phyloP scores from a whole-genome alignment of 345 rosid genomes.

The Eucalyptus coolabah region DNA sequence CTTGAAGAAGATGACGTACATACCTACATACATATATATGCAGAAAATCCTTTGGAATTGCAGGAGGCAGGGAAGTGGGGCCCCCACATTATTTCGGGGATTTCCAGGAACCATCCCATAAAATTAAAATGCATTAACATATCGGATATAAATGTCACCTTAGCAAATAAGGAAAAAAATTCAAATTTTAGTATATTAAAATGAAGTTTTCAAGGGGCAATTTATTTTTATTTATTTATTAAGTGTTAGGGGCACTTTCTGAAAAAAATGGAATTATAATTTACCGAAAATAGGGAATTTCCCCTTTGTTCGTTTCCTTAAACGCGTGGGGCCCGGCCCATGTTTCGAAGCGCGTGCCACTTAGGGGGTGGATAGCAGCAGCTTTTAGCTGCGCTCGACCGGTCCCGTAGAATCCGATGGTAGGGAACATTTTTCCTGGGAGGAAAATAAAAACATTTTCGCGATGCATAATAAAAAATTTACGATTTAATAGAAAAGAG shows the following conservation, averaged over 20 bases:
- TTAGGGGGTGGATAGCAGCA: background rate
- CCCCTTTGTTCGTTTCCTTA: background rate
- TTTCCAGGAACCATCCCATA: background rate
- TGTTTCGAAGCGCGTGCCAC: background rate
- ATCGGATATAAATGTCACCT: background rate
- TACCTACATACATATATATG: too few relatives aligned
- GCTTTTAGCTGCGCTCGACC: background rate
- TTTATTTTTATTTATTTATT: background rate
- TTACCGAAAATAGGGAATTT: background rate
- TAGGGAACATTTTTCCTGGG: rapidly evolving
- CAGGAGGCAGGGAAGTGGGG: background rate
- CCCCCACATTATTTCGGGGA: background rate
- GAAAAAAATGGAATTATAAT: background rate
- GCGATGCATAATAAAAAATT: background rate
- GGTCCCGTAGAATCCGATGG: background rate
- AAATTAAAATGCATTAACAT: background rate
- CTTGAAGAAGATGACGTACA: background rate
- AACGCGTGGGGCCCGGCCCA: background rate
- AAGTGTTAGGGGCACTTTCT: background rate
- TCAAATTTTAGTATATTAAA: background rate
- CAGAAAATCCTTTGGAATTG: background rate
- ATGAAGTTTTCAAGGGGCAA: background rate
- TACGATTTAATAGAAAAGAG: background rate
- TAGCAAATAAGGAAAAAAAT: background rate
- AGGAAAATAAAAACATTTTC: background rate